Evolutionary conservation across 2,329 filamentous ascomycete genomes (phyloP), one percentile per base, ranked within the genome.

Genomic region (Capronia epimyces): DNA sequence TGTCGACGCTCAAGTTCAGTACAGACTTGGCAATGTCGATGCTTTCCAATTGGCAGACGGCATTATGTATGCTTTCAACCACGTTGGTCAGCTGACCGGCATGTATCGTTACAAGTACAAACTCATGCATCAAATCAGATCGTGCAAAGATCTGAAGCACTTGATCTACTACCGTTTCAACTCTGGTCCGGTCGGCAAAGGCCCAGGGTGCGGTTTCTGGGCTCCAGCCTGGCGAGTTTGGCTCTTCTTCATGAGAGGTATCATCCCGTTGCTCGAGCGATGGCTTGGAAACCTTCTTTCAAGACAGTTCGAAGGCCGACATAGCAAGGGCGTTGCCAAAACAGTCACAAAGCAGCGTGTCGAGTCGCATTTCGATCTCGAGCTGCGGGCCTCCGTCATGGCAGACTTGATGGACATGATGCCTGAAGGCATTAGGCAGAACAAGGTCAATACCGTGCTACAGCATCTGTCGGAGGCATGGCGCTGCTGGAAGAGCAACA

Each of bases 31-130:
- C 52, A 98, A 98, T 64, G 97, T 98, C 57, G 93, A 98, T 69
- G 93, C 94, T 31, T 98, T 98, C 75, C 93, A 98, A 69, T 83
- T 98, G 59, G 93, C 93, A 2, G 93, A 98, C 69, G 93, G 93
- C 69, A 98, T 98, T 50, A 76, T 97, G n/a, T 98, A 98, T 63
- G 94, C 93, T 15, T 98, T 98, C 75, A 98, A 98, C 71, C 93
- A 98, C 63, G 93, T 98, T 50, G 93, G 93, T 56, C 94, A 98
- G 70, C 76, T 98, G 55, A 98, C 93, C 13, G 93, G 93, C 67
- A 98, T 98, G 93, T 98, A 98, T 72, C 86, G 93, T 55, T 98
- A 98, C 80, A 98, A 98, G 77, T 98, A 98, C 76, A 98, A 98
- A 77, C 78, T 98, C 50, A 98, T 98, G 93, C 93, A 98, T 68